phyloP scores from a whole-genome alignment of 208 protist genomes.

The Acanthamoeba castellanii region DNA sequence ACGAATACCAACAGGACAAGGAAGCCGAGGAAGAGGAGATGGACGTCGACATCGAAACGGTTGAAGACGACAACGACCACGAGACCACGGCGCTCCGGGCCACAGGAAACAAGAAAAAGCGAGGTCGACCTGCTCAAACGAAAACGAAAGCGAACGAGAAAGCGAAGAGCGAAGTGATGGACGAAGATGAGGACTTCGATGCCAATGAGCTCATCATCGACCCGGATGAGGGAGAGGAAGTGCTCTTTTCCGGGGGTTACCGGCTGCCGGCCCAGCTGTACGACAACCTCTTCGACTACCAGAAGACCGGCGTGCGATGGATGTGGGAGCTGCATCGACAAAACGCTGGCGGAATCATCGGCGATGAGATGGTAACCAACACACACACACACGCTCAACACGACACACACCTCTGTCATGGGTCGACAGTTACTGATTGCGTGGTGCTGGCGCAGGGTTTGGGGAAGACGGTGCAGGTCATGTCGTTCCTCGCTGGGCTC shows the following conservation, averaged over 20 bases:
- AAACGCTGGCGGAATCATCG: constrained; percentile 95
- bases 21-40: background rate
- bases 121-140: background rate
- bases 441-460: constrained; percentile 80
- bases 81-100: background rate
- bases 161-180: background rate
- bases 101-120: background rate
- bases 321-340: constrained; percentile 95
- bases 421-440: background rate
- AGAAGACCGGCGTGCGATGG: constrained; percentile 96
- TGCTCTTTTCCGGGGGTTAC: constrained; percentile 35
- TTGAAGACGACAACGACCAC: background rate
- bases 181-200: background rate
- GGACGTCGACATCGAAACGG: constrained; percentile 18
- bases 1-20: background rate
- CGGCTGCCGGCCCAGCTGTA: constrained; percentile 85
- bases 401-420: background rate
- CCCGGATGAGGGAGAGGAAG: constrained; percentile 40
- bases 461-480: constrained; percentile 97
- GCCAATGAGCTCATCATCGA: background rate
- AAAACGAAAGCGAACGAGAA: background rate
- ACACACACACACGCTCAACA: background rate
- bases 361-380: constrained; percentile 66
- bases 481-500: constrained; percentile 94
- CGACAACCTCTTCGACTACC: constrained; percentile 94